Base-by-base conservation (phyloP, 805 yeast genomes). In the Candida piceae region DNA sequence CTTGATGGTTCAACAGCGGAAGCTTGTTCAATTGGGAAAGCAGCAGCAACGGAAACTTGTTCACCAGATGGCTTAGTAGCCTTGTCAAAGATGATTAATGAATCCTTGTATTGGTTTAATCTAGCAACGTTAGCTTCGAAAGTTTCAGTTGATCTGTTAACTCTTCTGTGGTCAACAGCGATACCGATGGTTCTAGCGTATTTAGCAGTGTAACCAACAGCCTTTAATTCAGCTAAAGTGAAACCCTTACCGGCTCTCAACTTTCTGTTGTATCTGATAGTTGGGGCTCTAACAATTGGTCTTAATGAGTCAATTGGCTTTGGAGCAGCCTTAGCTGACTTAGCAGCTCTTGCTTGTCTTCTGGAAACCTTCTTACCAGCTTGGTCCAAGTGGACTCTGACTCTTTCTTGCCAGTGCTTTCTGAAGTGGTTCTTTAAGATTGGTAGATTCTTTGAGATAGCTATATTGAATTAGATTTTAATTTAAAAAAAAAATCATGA, bases 381-480 rank as follows among this genome's bases (percentile, higher is more conserved):
- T 80, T 93, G 98, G 90, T 93, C 97, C 69, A 93, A 84, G 88
- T 94, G 98, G 64, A 87, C 96, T 72, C 79, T 86, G 80, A 93
- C 99, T 69, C 97, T 86, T 75, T 87, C 95, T 78, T 93, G 97
- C 98, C 98, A 93, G 95, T 90, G 90, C 86, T 90, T 90, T 81
- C 97, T 84, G 95, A 90, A 90, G 80, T 93, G 98, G 84, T 90
- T 90, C 84, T 86, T 87, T 81, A 86, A 84, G 78, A 90, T 78
- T 80, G 97, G 96, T 78, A 88, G 81, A 79, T 90, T 90, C 89
- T 93, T 90, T 63, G 93, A 74, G 81, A 93, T 88, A 74, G 97
- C 98, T 89, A 72, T 27, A n/a, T n/a, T n/a, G n/a, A n/a, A n/a
- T n/a, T n/a, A n/a, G n/a, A n/a, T n/a, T n/a, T n/a, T n/a, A n/a